phyloP scores from a whole-genome alignment of 2,329 filamentous ascomycete genomes.

The Trichoderma sp. region DNA sequence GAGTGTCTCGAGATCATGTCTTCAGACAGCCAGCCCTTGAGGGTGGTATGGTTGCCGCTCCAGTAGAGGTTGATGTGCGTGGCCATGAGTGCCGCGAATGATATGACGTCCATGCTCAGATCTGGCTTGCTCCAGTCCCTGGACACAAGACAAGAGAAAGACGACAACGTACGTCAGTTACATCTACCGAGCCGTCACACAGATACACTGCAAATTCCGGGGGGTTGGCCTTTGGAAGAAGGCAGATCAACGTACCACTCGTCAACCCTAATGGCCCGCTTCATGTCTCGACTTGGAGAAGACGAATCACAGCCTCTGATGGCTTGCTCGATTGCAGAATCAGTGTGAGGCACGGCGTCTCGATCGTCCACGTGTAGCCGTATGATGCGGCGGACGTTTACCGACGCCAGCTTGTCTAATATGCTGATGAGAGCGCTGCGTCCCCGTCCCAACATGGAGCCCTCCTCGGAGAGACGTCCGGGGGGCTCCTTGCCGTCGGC shows the following conservation, averaged over 20 bases:
- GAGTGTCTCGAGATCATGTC: neutral
- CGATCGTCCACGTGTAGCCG: neutral
- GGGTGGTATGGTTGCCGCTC: neutral
- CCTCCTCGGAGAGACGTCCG: too few species aligned
- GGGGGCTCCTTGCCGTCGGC: too few species aligned
- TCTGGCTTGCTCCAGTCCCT: slow-evolving; percentile 7
- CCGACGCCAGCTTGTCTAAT: neutral
- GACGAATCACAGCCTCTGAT: neutral
- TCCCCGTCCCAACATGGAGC: too few species aligned
- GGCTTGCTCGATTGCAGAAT: neutral
- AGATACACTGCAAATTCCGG: too few species aligned
- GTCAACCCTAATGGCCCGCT: neutral
- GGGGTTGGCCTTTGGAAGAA: too few species aligned
- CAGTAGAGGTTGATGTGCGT: neutral
- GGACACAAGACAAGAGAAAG: neutral
- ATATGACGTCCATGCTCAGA: neutral
- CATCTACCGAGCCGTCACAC: too few species aligned
- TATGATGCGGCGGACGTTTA: neutral
- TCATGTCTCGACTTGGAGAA: neutral
- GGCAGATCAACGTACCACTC: neutral
- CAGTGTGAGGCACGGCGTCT: neutral
- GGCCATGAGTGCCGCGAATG: neutral
- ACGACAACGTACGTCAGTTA: neutral
- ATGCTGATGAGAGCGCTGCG: neutral
- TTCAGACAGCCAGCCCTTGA: neutral